Base-by-base conservation (phyloP, 2,329 filamentous ascomycete genomes). In the Daldinia sp. region DNA sequence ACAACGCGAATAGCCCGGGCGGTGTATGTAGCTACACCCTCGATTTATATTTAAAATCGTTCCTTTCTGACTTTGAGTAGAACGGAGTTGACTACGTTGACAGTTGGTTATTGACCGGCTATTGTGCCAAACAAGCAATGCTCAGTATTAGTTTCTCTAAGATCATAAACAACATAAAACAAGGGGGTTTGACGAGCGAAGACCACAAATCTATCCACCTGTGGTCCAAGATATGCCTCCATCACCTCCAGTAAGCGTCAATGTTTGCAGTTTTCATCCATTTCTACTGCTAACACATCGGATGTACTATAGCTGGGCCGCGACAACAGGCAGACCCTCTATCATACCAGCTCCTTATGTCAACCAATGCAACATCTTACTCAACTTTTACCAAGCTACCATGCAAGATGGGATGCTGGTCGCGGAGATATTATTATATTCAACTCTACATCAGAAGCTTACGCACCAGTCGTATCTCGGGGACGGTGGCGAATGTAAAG, bases 101-200 rank as follows among this genome's bases (percentile, higher is more conserved):
- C 51, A 82, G 81, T 55, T 82, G 81, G 81, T 70, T 82, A 10
- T 68, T 82, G 46, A 82, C 78, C 2, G 81, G 81, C 0, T 81
- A 82, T 53, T 82, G 81, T 42, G 80, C 78, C 0, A 79, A 82
- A 59, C 81, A 83, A 61, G 80, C 80, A 1, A 83, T 83, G 80
- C 69, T 83, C 9, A 81, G 80, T 56, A 81, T 82, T 42, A 80
- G 78, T 51, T 82, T 83, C 53, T 81, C 81, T 0, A 79, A 79
- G 46, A 80, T 82, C 23, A 73, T 81, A n/a, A 74, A 73, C 39
- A 78, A 78, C 23, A 78, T 81, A 9, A 79, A 77, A 42, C 69
- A 72, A 1, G 76, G 78, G 9, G 74, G 69, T 7, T 74, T 78
- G 1, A 79, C 76, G 0, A 60, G 73, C 2, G 74, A 76, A 26